phyloP scores from a whole-genome alignment of 2,329 filamentous ascomycete genomes.

The Aspergillus thermomutatus region DNA sequence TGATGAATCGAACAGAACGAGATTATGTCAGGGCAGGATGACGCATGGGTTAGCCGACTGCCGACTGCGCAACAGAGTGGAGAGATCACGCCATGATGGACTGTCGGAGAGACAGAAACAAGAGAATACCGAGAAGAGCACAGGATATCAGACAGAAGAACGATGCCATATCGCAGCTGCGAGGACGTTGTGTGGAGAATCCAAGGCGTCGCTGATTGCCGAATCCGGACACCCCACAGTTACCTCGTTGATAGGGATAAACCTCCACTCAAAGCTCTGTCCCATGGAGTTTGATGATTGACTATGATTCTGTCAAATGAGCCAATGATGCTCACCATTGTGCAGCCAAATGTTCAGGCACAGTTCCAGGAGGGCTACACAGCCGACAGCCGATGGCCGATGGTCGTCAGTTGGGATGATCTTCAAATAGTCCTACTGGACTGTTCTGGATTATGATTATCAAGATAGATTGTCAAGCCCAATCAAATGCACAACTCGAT shows the following conservation, averaged over 20 bases:
- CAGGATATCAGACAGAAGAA: neutral
- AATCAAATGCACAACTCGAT: neutral
- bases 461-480: neutral
- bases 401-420: too few species aligned
- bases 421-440: neutral
- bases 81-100: neutral
- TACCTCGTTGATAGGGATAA: neutral
- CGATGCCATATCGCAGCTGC: neutral
- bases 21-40: constrained; percentile 1
- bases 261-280: neutral
- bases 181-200: neutral
- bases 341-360: neutral
- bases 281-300: neutral
- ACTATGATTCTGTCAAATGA: neutral
- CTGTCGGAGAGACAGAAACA: neutral
- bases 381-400: constrained; percentile 17
- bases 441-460: neutral
- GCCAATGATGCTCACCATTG: neutral
- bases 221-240: neutral
- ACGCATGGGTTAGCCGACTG: constrained; percentile 10
- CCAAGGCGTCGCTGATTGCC: neutral
- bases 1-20: too few species aligned
- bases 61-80: constrained; percentile 3
- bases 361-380: neutral
- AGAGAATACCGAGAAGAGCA: too few species aligned